A percentile compares a stretch with the other conserved stretches of the same genome.
Evolutionary conservation across 2,329 filamentous ascomycete genomes (phyloP).

Genomic region (Ampelomyces quisqualis): DNA sequence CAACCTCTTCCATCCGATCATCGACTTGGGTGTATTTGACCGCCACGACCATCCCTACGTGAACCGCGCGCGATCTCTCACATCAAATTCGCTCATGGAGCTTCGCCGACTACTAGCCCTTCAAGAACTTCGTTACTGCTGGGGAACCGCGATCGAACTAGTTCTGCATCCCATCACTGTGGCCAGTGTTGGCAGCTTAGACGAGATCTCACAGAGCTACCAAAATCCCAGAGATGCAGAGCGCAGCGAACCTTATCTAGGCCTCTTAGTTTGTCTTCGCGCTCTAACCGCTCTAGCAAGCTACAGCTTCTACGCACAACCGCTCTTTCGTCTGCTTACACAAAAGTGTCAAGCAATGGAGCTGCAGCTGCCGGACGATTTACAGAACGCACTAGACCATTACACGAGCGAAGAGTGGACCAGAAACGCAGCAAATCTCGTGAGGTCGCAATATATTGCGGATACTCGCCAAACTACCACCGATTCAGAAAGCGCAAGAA

Average conservation of each 20-base stretch:
- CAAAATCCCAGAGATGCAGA: constrained; percentile 6
- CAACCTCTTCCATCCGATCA: constrained; percentile 28
- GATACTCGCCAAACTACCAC: constrained; percentile 21
- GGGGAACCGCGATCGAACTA: constrained; percentile 26
- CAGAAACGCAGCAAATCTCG: constrained; percentile 23
- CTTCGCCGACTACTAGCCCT: constrained; percentile 26
- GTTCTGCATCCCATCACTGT: constrained; percentile 31
- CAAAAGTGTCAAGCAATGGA: constrained; percentile 27
- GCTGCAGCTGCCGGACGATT: constrained; percentile 25
- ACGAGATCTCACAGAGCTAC: constrained; percentile 22
- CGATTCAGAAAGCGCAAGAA: constrained; percentile 21
- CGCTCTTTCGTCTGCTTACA: constrained; percentile 30
- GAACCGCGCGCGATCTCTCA: constrained; percentile 18
- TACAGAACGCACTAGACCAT: constrained; percentile 19
- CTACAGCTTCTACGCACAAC: constrained; percentile 33
- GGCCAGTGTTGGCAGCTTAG: constrained; percentile 28
- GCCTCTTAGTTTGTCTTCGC: constrained; percentile 31
- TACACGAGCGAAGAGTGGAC: constrained; percentile 38
- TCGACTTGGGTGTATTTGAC: constrained; percentile 11
- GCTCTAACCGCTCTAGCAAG: constrained; percentile 24
- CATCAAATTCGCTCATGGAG: constrained; percentile 20
- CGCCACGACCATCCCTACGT: constrained; percentile 18
- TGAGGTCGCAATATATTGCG: constrained; percentile 36
- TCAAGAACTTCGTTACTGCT: constrained; percentile 30
- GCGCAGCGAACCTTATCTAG: constrained; percentile 24